These are phyloP conservation scores for Nemania serpens DNA, from an alignment of 2,329 filamentous ascomycete species.

Conservation along the genomic window DNA sequence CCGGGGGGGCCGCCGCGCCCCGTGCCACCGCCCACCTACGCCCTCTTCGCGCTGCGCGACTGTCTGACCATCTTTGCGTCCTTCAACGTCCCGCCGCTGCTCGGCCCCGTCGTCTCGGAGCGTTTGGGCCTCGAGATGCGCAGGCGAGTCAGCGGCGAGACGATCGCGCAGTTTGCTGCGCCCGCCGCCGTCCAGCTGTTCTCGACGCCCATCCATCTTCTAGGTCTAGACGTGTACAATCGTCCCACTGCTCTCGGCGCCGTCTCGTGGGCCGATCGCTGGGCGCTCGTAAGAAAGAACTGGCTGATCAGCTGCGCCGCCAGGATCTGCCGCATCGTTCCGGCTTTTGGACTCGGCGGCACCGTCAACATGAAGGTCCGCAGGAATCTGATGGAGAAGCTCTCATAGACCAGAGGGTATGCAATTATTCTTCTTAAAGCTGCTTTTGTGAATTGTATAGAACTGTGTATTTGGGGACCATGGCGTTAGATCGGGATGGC, in stretches of 20 bases:
- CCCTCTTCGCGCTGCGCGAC: slow-evolving; percentile 81
- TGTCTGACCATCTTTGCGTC: slow-evolving; percentile 88
- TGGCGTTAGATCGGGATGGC: slow-evolving; percentile 27
- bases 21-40: slow-evolving; percentile 73
- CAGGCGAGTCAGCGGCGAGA: slow-evolving; percentile 56
- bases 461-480: slow-evolving; percentile 16
- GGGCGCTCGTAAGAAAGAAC: slow-evolving; percentile 69
- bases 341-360: slow-evolving; percentile 86
- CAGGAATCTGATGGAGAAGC: slow-evolving; percentile 65
- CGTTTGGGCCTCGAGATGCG: slow-evolving; percentile 59
- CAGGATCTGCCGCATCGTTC: slow-evolving; percentile 81
- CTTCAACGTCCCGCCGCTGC: slow-evolving; percentile 83
- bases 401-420: slow-evolving; percentile 45
- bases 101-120: slow-evolving; percentile 70
- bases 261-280: slow-evolving; percentile 61
- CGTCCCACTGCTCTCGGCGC: slow-evolving; percentile 48
- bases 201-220: slow-evolving; percentile 82
- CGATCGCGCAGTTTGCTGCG: slow-evolving; percentile 77
- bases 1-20: slow-evolving; percentile 56
- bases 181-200: slow-evolving; percentile 79
- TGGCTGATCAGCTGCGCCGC: slow-evolving; percentile 76
- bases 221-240: slow-evolving; percentile 88
- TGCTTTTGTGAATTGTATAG: slow-evolving; percentile 12
- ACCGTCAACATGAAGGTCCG: slow-evolving; percentile 81
- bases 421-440: not conserved